These are phyloP conservation scores for Melastoma malabathricum DNA, from an alignment of 345 rosid species.

Conservation along the genomic window DNA sequence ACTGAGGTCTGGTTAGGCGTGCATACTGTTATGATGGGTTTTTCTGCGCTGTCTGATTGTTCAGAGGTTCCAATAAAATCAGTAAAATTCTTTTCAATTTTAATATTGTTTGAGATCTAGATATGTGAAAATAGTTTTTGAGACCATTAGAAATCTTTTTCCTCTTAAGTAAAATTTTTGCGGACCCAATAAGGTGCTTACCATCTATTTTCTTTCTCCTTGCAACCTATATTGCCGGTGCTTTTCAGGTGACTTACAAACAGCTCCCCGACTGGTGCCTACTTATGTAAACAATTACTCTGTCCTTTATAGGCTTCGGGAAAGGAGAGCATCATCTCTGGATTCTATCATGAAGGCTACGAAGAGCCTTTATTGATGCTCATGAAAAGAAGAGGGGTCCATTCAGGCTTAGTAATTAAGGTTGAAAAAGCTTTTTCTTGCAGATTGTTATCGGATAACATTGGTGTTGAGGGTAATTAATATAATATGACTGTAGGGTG, in stretches of 20 bases:
- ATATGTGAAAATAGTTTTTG: too few species aligned
- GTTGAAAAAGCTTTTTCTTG: slow-evolving; percentile 24
- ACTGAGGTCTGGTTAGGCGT: too few species aligned
- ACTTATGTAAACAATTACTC: not conserved
- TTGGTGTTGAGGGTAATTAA: not conserved
- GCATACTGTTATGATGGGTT: too few species aligned
- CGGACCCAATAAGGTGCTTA: too few species aligned
- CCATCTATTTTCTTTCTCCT: too few species aligned
- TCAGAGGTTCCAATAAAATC: too few species aligned
- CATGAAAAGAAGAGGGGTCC: slow-evolving; percentile 94
- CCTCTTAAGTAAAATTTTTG: too few species aligned
- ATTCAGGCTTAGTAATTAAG: slow-evolving; percentile 92
- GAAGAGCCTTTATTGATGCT: slow-evolving; percentile 94
- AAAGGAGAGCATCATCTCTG: slow-evolving; percentile 77
- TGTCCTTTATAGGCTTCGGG: slow-evolving; percentile 58
- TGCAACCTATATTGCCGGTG: too few species aligned
- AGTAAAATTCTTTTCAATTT: too few species aligned
- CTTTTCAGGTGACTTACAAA: not conserved
- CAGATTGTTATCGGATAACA: not conserved
- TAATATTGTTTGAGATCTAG: too few species aligned
- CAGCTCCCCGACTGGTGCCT: not conserved
- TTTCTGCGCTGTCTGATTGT: too few species aligned
- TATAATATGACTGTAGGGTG: slow-evolving; percentile 41
- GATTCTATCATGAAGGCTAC: slow-evolving; percentile 92
- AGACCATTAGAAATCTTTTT: too few species aligned